These are phyloP conservation scores for Coniferiporia sulphurascens DNA, from an alignment of 1,284 basidiomycete species.

Conservation along the genomic window DNA sequence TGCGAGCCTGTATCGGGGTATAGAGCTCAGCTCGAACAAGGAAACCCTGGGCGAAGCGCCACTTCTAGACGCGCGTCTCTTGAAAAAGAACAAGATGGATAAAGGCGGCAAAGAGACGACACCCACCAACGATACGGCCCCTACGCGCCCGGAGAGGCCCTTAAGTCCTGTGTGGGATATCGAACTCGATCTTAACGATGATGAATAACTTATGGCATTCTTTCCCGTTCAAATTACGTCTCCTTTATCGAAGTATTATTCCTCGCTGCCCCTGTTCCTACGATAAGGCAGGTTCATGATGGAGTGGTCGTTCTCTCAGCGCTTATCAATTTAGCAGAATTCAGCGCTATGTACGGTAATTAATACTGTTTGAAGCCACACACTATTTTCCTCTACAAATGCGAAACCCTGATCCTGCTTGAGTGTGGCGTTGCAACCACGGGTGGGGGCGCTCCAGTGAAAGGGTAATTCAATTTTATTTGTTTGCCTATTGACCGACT, in stretches of 20 bases:
- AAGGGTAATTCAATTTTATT: too few relatives aligned
- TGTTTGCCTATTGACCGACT: too few relatives aligned
- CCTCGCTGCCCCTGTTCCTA: too few relatives aligned
- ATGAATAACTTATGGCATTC: neutral
- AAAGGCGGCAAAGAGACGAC: neutral
- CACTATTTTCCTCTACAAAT: too few relatives aligned
- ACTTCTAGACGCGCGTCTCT: constrained; percentile 18
- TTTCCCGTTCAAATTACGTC: neutral
- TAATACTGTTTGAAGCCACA: too few relatives aligned
- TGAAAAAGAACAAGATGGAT: constrained; percentile 3
- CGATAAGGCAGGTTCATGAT: too few relatives aligned
- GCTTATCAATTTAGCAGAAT: too few relatives aligned
- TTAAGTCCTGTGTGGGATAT: constrained; percentile 57
- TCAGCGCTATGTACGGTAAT: too few relatives aligned
- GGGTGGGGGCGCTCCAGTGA: too few relatives aligned
- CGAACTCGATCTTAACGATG: constrained; percentile 43
- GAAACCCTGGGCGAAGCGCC: constrained; percentile 18
- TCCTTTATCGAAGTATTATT: neutral
- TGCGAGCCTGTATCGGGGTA: constrained; percentile 35
- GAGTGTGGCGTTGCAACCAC: too few relatives aligned
- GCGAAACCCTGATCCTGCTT: too few relatives aligned
- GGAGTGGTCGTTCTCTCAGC: too few relatives aligned
- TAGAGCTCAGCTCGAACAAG: constrained; percentile 34
- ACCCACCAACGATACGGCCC: constrained; percentile 21
- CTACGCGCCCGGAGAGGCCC: constrained; percentile 25